Evolutionary conservation across 306 rosid genomes (phyloP).

Genomic region (Hippophae gyantsensis): DNA sequence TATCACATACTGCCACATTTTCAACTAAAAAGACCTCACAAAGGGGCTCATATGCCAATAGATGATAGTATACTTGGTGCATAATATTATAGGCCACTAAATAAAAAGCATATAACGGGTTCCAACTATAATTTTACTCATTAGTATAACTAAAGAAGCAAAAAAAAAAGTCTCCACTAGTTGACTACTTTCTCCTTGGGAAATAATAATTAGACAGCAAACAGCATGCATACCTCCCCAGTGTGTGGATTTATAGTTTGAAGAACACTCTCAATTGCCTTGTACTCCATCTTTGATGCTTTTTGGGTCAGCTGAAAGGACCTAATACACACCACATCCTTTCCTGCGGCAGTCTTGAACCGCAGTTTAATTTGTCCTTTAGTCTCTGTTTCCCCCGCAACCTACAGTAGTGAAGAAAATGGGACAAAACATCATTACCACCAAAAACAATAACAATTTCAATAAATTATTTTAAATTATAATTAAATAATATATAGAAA

Average conservation of each 20-base stretch:
- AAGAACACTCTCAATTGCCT: conserved; percentile 92
- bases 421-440: neutral
- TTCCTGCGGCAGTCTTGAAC: conserved; percentile 76
- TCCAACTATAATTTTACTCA: neutral
- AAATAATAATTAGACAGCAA: neutral
- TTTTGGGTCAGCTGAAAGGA: conserved; percentile 92
- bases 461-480: neutral
- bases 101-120: neutral
- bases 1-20: neutral
- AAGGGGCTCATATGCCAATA: neutral
- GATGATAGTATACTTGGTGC: neutral
- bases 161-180: neutral
- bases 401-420: conserved; percentile 28
- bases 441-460: neutral
- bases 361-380: conserved; percentile 94
- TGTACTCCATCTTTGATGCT: conserved; percentile 91
- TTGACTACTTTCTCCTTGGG: neutral
- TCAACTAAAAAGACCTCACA: neutral
- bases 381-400: conserved; percentile 91
- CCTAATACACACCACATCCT: conserved; percentile 82
- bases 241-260: conserved; percentile 89
- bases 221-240: conserved; percentile 48
- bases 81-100: neutral
- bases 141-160: neutral
- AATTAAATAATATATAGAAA: too few relatives aligned